Base-by-base conservation (phyloP, 768 basidiomycete species). In the Phlebiopsis gigantea region DNA sequence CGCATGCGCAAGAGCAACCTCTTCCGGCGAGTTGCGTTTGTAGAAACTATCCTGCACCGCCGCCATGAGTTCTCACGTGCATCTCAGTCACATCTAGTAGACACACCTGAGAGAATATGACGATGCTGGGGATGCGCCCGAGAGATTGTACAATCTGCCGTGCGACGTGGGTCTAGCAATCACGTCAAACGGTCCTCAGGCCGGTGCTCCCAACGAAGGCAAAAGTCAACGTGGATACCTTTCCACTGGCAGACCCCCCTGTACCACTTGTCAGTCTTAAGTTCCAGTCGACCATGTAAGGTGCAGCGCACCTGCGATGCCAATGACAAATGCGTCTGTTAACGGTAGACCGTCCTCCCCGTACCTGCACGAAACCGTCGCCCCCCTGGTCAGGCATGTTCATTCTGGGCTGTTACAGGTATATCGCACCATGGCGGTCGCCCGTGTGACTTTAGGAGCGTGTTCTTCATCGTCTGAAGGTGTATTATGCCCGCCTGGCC, bases 31-130 rank as follows among this genome's bases (percentile, higher is more conserved):
- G 64, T 93, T 90, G 46, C 73, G 73, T 65, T 87, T 91, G 74
- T 99, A 99, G 72, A 98, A 99, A 67, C 90, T 91, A 70, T 98
- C 95, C 90, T 94, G 70, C 21, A 21, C n/a, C n/a, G n/a, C 14
- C 9, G 5, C 7, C 24, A 34, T 28, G 24, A 39, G 9, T 14
- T 15, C 5, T 15, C 15, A n/a, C n/a, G n/a, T n/a, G n/a, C n/a
- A n/a, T n/a, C n/a, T n/a, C n/a, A n/a, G n/a, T n/a, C n/a, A 26
- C 1, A 17, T 9, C 17, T 14, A 19, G 19, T 30, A 49, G 8
- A 55, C 71, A 34, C 59, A 87, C 90, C 73, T 94, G 93, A 25
- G 92, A 93, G 50, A 99, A 71, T 62, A 99, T 97, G 53, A 96
- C 84, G 34, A 98, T 88, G 46, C 86, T 84, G 4, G 91, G 91